Base-by-base conservation (phyloP, 2,329 filamentous ascomycete genomes). In the Chrysoporthe deuterocubensis region DNA sequence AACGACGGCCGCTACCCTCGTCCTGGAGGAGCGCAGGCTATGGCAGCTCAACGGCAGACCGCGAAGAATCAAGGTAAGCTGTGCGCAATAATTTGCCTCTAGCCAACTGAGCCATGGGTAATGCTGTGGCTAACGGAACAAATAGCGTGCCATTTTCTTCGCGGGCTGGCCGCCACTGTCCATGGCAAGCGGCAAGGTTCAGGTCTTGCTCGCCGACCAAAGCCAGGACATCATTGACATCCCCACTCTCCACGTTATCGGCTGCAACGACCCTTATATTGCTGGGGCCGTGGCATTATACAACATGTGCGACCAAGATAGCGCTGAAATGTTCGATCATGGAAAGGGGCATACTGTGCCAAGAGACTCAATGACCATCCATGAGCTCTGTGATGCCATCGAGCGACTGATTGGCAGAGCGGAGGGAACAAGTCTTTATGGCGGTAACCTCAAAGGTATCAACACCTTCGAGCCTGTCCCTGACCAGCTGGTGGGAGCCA, bases 81-180 rank as follows among this genome's bases (percentile, higher is more conserved):
- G 26, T 50, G 32, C 26, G 11, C 18, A 21, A 40, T n/a, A 7
- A 32, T 18, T 14, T 21, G 8, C 59, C 43, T 18, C 16, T 4
- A 5, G 16, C 44, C 18, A 46, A 46, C 44, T 16, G 18, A 46
- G 16, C 44, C 44, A 1, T 7, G 34, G 54, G n/a, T 21, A 32
- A 9, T 32, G 3, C 46, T 50, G 66, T 46, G 64, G 66, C 32
- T 64, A 69, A 61, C 34, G 18, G 64, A 59, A 32, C 5, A 72
- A 81, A 67, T 80, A 83, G 71, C 77, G 77, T 13, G 81, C 79
- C 1, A 72, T 84, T 8, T 85, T 85, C 71, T 79, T 85, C 65
- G 78, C 79, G 4, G 82, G 81, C 0, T 82, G 80, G 79, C 81
- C 81, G 2, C 80, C 81, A 13, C 71, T 80, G 37, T 73, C 73